Evolutionary conservation across 2,329 filamentous ascomycete genomes (phyloP), one percentile per base, ranked within the genome.

Genomic region (Stagonosporopsis chrysanthemi): DNA sequence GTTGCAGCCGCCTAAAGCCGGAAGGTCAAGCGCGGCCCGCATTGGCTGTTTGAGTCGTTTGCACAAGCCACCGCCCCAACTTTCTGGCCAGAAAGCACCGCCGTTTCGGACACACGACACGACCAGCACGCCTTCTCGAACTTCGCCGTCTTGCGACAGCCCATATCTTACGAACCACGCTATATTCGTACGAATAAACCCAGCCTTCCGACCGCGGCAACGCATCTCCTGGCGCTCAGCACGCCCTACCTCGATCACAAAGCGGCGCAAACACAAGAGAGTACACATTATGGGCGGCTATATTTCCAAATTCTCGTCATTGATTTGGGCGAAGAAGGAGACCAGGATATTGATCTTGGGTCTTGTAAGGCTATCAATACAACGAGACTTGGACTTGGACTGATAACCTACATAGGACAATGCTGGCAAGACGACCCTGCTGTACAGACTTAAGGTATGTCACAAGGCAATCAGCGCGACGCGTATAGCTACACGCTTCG

Each of bases 341-440:
- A 97, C 97, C 65, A 84, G 95, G 70, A 99, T 99, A 80, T 80
- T 99, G 77, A 97, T 97, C 67, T 81, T 97, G 60, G 93, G 93
- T 72, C 86, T 97, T 80, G 93, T 97, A 89, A 68, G 88, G 54
- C 46, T 24, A 22, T 33, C 29, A 23, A 23, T 26, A 39, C 24
- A 23, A 31, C n/a, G 17, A 29, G n/a, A 9, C 24, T 36, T 29
- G 40, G n/a, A 26, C 17, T 14, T 24, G 43, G 24, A 63, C 66
- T 73, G 64, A 72, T 68, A 58, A 70, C 64, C 65, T 66, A 70
- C 62, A 47, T 52, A 98, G 92, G 95, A 99, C 79, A 98, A 98
- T 79, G 95, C 95, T 44, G 95, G 95, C 77, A 99, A 99, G 82
- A 99, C 95, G 40, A 99, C 95, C 29, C 84, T 99, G 58, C 83